These are phyloP conservation scores for Acacia confusa DNA, from an alignment of 306 rosid species.

Conservation along the genomic window DNA sequence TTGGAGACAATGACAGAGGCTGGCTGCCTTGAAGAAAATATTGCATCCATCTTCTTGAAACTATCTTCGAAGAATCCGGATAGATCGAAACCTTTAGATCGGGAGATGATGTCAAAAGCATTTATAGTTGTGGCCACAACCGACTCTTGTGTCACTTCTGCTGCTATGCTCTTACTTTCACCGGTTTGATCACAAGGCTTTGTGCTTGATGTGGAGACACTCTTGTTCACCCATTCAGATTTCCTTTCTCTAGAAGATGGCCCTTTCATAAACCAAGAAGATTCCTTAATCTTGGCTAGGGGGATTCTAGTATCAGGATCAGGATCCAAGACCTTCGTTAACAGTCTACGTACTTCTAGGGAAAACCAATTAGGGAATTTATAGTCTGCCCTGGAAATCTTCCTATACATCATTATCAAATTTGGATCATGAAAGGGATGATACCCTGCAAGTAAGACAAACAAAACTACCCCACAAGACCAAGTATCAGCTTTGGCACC, in stretches of 20 bases:
- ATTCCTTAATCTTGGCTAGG: constrained; percentile 34
- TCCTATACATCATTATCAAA: constrained; percentile 46
- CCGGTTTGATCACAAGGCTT: constrained; percentile 28
- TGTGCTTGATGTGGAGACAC: constrained; percentile 10
- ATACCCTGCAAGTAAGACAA: constrained; percentile 53
- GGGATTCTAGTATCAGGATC: constrained; percentile 47
- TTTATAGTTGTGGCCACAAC: constrained; percentile 37
- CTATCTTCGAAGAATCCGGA: constrained; percentile 47
- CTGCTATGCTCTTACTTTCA: constrained; percentile 25
- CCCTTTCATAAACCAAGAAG: constrained; percentile 53
- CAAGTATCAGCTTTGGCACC: constrained; percentile 63
- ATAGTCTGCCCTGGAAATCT: constrained; percentile 45
- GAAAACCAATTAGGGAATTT: constrained; percentile 56
- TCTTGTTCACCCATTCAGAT: constrained; percentile 28
- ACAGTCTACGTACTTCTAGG: constrained; percentile 26
- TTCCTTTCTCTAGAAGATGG: constrained; percentile 19
- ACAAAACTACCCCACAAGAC: constrained; percentile 66
- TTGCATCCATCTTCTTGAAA: constrained; percentile 40
- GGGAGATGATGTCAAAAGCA: constrained; percentile 63
- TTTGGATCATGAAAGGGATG: constrained; percentile 46
- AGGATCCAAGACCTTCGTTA: constrained; percentile 52
- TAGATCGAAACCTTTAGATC: constrained; percentile 43
- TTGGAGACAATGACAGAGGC: constrained; percentile 45
- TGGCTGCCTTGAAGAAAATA: constrained; percentile 48
- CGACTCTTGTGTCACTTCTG: constrained; percentile 35